These are phyloP conservation scores for Chaetomium cochliodes DNA, from an alignment of 495 filamentous ascomycete genomes.

Conservation along the genomic window DNA sequence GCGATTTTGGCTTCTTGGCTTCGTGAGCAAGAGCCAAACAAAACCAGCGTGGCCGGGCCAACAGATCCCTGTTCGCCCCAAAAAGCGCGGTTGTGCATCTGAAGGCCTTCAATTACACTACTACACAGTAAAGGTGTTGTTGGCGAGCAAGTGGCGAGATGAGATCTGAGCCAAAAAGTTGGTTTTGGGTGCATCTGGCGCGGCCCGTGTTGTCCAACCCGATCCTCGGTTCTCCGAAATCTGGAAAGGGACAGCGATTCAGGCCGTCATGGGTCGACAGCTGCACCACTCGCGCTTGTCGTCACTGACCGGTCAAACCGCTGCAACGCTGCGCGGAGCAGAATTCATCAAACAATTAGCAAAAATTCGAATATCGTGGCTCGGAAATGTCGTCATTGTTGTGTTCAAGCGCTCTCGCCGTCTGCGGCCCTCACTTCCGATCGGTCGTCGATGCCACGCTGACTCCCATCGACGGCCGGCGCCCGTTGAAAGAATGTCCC, in stretches of 20 bases:
- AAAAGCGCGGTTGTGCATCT: too few relatives aligned
- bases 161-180: not conserved
- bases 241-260: not conserved
- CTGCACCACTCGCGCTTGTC: not conserved
- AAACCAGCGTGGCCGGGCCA: too few relatives aligned
- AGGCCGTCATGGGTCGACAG: not conserved
- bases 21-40: too few relatives aligned
- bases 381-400: not conserved
- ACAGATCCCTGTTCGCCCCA: too few relatives aligned
- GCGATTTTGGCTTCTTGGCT: too few relatives aligned
- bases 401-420: too few relatives aligned
- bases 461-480: not conserved
- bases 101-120: too few relatives aligned
- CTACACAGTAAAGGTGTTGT: too few relatives aligned
- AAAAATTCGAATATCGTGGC: not conserved
- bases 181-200: not conserved
- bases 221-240: not conserved
- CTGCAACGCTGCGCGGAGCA: not conserved
- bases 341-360: not conserved
- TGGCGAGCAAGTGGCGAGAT: not conserved
- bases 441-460: not conserved
- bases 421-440: not conserved
- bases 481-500: not conserved
- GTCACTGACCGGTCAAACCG: not conserved
- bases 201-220: not conserved